Conservation (phyloP, 306 rosid species). For the Sesbania bispinosa region DNA sequence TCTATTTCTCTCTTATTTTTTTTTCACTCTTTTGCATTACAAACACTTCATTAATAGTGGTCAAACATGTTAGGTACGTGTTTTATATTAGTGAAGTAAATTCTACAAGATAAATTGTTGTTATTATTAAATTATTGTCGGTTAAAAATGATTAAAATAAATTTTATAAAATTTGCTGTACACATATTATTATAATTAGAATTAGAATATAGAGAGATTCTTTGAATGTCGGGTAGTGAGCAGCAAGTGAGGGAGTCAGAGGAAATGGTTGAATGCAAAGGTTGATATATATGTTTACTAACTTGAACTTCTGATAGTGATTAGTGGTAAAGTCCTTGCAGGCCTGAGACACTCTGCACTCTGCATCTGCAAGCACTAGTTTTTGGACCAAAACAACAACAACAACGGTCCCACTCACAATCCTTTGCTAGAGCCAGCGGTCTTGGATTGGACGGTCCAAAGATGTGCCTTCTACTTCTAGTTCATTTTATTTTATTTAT, state of each 20-base stretch:
- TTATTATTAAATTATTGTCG: too few relatives aligned
- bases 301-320: too few relatives aligned
- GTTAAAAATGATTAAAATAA: too few relatives aligned
- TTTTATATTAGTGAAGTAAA: too few relatives aligned
- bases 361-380: conserved; percentile 26
- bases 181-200: background rate
- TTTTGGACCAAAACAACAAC: conserved; percentile 40
- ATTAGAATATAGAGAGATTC: background rate
- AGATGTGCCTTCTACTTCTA: background rate
- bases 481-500: too few relatives aligned
- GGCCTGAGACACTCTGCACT: conserved; percentile 13
- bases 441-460: conserved; percentile 11
- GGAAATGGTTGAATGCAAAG: conserved; percentile 21
- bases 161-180: background rate
- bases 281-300: too few relatives aligned
- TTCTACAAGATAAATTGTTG: too few relatives aligned
- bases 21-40: too few relatives aligned
- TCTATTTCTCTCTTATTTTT: too few relatives aligned
- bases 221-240: conserved; percentile 26
- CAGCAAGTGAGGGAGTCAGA: conserved; percentile 17
- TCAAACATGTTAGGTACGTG: too few relatives aligned
- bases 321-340: background rate
- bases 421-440: conserved; percentile 30
- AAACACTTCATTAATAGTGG: too few relatives aligned
- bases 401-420: conserved; percentile 22